Evolutionary conservation across 2,329 filamentous ascomycete species (phyloP).

Genomic region (Colletotrichum tamarilloi): DNA sequence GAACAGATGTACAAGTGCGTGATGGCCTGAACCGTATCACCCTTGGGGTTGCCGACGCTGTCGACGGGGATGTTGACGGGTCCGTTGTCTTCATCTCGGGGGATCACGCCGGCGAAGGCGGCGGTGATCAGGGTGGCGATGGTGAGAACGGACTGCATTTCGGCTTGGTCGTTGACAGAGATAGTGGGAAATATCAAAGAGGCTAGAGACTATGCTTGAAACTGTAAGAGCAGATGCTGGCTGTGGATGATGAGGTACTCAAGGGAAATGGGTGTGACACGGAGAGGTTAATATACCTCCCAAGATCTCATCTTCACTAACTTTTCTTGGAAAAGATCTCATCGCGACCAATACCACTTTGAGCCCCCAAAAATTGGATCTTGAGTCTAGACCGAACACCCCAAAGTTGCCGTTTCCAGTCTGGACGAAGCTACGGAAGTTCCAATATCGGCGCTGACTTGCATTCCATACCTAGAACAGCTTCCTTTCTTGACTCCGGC

Average conservation of each 20-base stretch:
- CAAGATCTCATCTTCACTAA: neutral
- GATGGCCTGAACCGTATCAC: neutral
- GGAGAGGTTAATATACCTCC: neutral
- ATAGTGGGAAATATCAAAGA: neutral
- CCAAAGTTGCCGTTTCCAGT: neutral
- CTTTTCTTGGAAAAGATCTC: no score
- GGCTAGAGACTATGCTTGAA: no score
- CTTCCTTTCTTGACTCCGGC: neutral
- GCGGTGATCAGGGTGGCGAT: neutral
- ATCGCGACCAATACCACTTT: no score
- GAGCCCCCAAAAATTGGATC: no score
- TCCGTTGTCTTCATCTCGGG: neutral
- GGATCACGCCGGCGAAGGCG: neutral
- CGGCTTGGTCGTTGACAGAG: neutral
- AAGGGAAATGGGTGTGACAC: no score
- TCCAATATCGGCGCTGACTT: neutral
- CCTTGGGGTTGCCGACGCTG: neutral
- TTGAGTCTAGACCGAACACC: no score
- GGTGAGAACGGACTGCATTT: neutral
- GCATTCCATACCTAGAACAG: neutral
- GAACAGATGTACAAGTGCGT: neutral
- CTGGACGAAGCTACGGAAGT: no score
- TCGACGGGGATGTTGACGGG: neutral
- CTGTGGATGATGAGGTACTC: neutral
- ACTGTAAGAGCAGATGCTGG: neutral